Base-by-base conservation (phyloP, 2,329 filamentous ascomycete species). In the Beauveria brongniartii region DNA sequence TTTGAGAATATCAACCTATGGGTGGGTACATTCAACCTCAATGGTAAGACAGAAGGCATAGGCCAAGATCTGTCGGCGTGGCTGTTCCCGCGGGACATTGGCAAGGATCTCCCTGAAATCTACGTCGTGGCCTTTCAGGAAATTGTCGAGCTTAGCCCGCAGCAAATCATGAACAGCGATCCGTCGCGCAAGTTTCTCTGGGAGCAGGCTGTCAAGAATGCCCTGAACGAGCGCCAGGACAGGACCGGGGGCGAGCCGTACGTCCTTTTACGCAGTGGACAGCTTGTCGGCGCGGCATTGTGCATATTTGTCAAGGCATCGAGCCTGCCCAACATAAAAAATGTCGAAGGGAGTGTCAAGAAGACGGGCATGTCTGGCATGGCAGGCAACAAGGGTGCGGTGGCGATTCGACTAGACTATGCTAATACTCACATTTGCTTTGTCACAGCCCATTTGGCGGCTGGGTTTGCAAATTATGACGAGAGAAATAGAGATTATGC, bases 111-210 rank as follows among this genome's bases (percentile, higher is more conserved):
- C 63, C 92, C 94, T 6, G 90, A 93, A 62, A 90, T 99, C 43
- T 86, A 96, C 56, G 92, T 89, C 8, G 87, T 97, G 18, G 94
- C 91, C 0, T 97, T 99, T 68, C 94, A 99, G 71, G 94, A 99
- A 73, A 97, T 99, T 64, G 94, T 99, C n/a, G 91, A 96, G 70
- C 78, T 99, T 52, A 97, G 91, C 67, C 94, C 95, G 18, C 93
- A 97, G 72, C 94, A 99, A 70, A 97, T 99, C 69, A 97, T 99
- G 92, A 96, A 95, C 65, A 97, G 92, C 63, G 93, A 99, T 71
- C 94, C 94, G 1, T 85, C 87, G 3, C 84, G 90, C 59, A 90
- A 93, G 65, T 87, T 91, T 64, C 77, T 87, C 22, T 99, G 94
- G 94, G 94, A 99, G 71, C 77, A 81, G 58, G 87, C 90, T 4